These are phyloP conservation scores for Whalleya microplaca DNA, from an alignment of 2,329 filamentous ascomycete genomes.

Conservation along the genomic window DNA sequence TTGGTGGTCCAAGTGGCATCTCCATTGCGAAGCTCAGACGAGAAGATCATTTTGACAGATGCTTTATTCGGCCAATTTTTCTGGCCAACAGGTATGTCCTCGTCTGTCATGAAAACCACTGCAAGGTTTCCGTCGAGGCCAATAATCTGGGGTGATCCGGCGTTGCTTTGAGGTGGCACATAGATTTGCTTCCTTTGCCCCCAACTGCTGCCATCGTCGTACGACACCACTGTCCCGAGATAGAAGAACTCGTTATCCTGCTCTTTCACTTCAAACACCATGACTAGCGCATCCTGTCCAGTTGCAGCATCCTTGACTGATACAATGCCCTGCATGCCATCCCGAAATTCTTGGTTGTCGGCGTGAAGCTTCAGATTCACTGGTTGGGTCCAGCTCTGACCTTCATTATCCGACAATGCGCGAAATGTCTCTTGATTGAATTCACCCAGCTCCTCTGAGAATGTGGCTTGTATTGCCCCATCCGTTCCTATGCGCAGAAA, in stretches of 20 bases:
- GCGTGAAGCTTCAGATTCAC: slow-evolving; percentile 38
- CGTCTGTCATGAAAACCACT: slow-evolving; percentile 44
- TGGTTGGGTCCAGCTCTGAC: slow-evolving; percentile 41
- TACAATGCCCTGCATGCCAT: slow-evolving; percentile 44
- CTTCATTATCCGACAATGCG: slow-evolving; percentile 41
- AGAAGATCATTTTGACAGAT: slow-evolving; percentile 31
- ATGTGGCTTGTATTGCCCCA: slow-evolving; percentile 45
- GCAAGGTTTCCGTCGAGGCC: slow-evolving; percentile 39
- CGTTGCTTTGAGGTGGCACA: slow-evolving; percentile 37
- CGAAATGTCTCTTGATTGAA: slow-evolving; percentile 49
- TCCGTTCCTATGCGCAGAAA: slow-evolving; percentile 44
- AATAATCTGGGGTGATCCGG: slow-evolving; percentile 42
- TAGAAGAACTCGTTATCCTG: slow-evolving; percentile 35
- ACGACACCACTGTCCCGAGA: slow-evolving; percentile 41
- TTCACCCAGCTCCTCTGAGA: slow-evolving; percentile 45
- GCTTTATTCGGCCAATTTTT: slow-evolving; percentile 45
- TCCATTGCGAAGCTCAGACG: slow-evolving; percentile 16
- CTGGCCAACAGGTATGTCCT: slow-evolving; percentile 28
- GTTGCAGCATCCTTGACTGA: slow-evolving; percentile 32
- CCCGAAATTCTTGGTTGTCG: slow-evolving; percentile 34
- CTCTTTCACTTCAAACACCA: slow-evolving; percentile 43
- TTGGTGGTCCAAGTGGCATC: slow-evolving; percentile 21
- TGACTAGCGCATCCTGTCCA: slow-evolving; percentile 40
- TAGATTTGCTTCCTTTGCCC: slow-evolving; percentile 38
- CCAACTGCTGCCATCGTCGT: slow-evolving; percentile 43